Conservation (phyloP, 1,284 basidiomycete species). For the Mycena sp. region DNA sequence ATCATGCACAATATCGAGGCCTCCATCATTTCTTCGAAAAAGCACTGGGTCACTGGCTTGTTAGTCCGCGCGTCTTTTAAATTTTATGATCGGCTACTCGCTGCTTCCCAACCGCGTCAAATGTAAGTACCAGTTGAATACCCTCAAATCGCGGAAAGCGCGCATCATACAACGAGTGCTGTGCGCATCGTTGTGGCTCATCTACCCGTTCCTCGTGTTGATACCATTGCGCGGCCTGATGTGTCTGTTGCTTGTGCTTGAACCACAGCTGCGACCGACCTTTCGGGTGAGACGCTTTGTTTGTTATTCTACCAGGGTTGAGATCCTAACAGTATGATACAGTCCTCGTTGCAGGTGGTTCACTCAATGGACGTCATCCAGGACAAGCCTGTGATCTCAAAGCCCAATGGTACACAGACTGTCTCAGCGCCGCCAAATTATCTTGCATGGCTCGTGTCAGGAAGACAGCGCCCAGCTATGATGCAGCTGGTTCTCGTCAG, state of each 20-base stretch:
- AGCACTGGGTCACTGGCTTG: conserved; percentile 26
- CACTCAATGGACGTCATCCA: conserved; percentile 32
- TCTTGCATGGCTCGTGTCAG: conserved; percentile 24
- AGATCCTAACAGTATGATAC: background rate
- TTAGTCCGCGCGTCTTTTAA: conserved; percentile 14
- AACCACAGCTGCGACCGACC: conserved; percentile 27
- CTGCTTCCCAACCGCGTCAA: conserved; percentile 31
- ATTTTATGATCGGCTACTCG: conserved; percentile 28
- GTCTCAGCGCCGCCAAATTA: conserved; percentile 11
- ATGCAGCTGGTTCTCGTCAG: conserved; percentile 24
- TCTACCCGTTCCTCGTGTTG: conserved; percentile 29
- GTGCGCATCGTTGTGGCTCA: conserved; percentile 24
- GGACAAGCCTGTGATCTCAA: conserved; percentile 26
- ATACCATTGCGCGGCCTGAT: conserved; percentile 33
- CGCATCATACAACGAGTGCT: conserved; percentile 26
- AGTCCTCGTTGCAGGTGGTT: conserved; percentile 30
- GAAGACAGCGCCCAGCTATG: conserved; percentile 22
- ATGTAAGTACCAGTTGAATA: conserved; percentile 26
- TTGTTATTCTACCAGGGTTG: background rate
- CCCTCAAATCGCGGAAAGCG: conserved; percentile 19
- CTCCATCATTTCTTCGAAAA: conserved; percentile 23
- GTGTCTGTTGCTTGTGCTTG: conserved; percentile 28
- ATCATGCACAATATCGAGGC: conserved; percentile 31
- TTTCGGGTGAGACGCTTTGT: conserved; percentile 18
- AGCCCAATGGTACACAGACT: conserved; percentile 13